Conservation (phyloP, 225 moss, liverwort and hornwort genomes). For the Takakia lepidozioides region DNA sequence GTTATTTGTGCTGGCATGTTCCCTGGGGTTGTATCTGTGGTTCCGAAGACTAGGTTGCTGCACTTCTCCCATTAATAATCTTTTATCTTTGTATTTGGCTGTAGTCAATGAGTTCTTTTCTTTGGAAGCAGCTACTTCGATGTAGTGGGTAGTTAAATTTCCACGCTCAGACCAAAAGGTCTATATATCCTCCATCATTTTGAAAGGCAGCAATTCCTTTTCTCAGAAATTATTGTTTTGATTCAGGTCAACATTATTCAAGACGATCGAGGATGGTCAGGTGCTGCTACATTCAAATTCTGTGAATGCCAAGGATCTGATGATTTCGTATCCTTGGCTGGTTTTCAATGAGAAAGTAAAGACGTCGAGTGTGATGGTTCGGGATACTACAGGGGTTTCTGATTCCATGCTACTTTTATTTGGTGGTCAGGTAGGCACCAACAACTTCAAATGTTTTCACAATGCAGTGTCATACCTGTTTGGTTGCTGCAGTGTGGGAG, state of each 20-base stretch:
- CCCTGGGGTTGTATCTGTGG: conserved; percentile 91
- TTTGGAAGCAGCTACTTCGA: too few relatives aligned
- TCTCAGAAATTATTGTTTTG: too few relatives aligned
- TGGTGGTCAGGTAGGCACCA: conserved; percentile 27
- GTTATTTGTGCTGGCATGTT: conserved; percentile 97
- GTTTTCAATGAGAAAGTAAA: conserved; percentile 54
- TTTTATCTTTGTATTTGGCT: too few relatives aligned
- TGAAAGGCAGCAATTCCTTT: too few relatives aligned
- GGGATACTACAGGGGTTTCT: conserved; percentile 43
- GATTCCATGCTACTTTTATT: conserved; percentile 42
- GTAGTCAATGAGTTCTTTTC: too few relatives aligned
- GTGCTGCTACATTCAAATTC: conserved; percentile 42
- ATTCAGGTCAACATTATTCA: conserved; percentile 29
- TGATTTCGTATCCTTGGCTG: conserved; percentile 31
- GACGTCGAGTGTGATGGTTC: conserved; percentile 41
- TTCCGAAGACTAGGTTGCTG: conserved; percentile 43
- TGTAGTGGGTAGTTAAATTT: too few relatives aligned
- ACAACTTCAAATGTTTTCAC: too few relatives aligned
- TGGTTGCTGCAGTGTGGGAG: too few relatives aligned
- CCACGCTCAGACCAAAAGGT: too few relatives aligned
- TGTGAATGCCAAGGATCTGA: conserved; percentile 27
- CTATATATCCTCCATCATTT: too few relatives aligned
- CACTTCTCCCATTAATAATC: too few relatives aligned
- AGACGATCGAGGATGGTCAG: conserved; percentile 53
- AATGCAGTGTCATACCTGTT: too few relatives aligned